These are phyloP conservation scores for Candida suzukii DNA, from an alignment of 805 yeast species.

Conservation along the genomic window DNA sequence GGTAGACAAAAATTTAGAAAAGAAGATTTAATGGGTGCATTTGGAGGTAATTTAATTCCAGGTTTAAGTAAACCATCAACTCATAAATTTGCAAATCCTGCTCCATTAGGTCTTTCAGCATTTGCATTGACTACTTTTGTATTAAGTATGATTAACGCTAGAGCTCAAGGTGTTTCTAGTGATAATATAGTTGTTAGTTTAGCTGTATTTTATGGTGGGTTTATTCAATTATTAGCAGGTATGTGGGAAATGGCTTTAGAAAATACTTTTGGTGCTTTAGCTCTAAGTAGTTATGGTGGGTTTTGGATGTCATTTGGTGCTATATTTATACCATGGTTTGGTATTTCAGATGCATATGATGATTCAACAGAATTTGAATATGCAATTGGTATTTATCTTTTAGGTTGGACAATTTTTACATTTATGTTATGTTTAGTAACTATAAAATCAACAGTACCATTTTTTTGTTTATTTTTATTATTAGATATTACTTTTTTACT, in stretches of 20 bases:
- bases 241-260: constrained; percentile 72
- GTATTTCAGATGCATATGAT: constrained; percentile 40
- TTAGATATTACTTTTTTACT: constrained; percentile 48
- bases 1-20: constrained; percentile 66
- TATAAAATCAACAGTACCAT: constrained; percentile 46
- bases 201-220: constrained; percentile 69
- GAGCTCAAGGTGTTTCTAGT: constrained; percentile 59
- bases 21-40: constrained; percentile 54
- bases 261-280: constrained; percentile 70
- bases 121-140: constrained; percentile 67
- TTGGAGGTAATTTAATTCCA: constrained; percentile 80
- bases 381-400: constrained; percentile 49
- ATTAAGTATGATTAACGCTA: constrained; percentile 53
- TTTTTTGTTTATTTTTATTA: constrained; percentile 44
- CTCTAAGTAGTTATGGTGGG: constrained; percentile 56
- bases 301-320: constrained; percentile 77
- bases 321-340: constrained; percentile 50
- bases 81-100: constrained; percentile 65
- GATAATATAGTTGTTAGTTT: constrained; percentile 57
- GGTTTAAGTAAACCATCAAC: constrained; percentile 53
- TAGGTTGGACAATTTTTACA: constrained; percentile 63
- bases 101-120: constrained; percentile 67
- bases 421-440: constrained; percentile 51
- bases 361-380: constrained; percentile 38
- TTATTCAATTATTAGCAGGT: constrained; percentile 65